phyloP scores from a whole-genome alignment of 1,284 basidiomycete genomes.

The Abortiporus biennis region DNA sequence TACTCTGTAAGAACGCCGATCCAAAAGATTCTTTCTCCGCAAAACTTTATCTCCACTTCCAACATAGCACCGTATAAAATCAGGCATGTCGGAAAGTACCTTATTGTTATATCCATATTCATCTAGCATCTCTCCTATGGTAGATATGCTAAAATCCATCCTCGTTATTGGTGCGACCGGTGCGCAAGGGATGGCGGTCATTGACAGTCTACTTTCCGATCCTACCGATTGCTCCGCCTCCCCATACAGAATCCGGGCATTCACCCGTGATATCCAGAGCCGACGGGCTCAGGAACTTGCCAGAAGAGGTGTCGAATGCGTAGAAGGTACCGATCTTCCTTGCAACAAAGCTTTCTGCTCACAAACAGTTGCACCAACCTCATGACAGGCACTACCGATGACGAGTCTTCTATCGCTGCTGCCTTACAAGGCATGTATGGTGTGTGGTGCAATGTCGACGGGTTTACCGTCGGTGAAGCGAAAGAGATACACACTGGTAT shows the following conservation, averaged over 20 bases:
- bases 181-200: conserved; percentile 39
- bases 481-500: conserved; percentile 37
- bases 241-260: conserved; percentile 38
- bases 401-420: conserved; percentile 24
- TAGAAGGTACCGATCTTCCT: conserved; percentile 29
- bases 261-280: conserved; percentile 36
- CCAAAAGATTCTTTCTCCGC: too few species aligned
- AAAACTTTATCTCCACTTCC: too few species aligned
- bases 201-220: conserved; percentile 34
- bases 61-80: too few species aligned
- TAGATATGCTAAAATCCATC: conserved; percentile 40
- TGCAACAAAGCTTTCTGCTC: neutral
- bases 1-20: too few species aligned
- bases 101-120: too few species aligned
- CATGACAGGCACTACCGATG: conserved; percentile 12
- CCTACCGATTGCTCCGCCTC: conserved; percentile 32
- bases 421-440: conserved; percentile 39
- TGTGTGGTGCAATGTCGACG: conserved; percentile 40
- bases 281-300: conserved; percentile 29
- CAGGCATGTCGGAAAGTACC: too few species aligned
- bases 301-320: conserved; percentile 32
- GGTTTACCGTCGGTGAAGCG: conserved; percentile 39
- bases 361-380: neutral
- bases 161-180: conserved; percentile 46
- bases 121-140: too few species aligned